Conservation (phyloP, 2,329 filamentous ascomycete species). For the Penicillium sp. region DNA sequence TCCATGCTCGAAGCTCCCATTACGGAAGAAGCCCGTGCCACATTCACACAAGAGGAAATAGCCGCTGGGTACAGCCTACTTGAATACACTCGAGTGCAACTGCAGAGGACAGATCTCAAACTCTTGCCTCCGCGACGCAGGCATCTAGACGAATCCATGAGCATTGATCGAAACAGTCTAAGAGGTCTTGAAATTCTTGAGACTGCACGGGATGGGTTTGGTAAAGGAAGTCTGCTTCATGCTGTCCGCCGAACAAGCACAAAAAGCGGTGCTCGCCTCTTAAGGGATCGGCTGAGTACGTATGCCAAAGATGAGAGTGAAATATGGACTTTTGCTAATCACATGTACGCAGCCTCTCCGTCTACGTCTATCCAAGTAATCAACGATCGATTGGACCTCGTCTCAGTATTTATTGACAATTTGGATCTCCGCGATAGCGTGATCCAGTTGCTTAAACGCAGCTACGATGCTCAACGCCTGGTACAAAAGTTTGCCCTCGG, state of each 20-base stretch:
- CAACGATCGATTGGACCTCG: slow-evolving; percentile 76
- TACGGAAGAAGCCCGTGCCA: slow-evolving; percentile 52
- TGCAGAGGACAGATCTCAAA: slow-evolving; percentile 77
- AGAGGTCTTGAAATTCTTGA: slow-evolving; percentile 84
- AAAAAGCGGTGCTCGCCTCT: slow-evolving; percentile 81
- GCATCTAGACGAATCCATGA: slow-evolving; percentile 76
- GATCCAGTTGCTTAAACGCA: slow-evolving; percentile 68
- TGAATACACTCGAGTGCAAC: slow-evolving; percentile 77
- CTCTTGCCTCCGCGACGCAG: slow-evolving; percentile 80
- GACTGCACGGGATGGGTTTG: slow-evolving; percentile 78
- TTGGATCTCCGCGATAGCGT: slow-evolving; percentile 71
- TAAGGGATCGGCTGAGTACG: slow-evolving; percentile 80
- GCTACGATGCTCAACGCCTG: slow-evolving; percentile 83
- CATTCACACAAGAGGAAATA: slow-evolving; percentile 71
- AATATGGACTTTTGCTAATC: slow-evolving; percentile 18
- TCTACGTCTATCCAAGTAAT: slow-evolving; percentile 85
- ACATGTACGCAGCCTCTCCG: slow-evolving; percentile 62
- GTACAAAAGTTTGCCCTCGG: slow-evolving; percentile 94
- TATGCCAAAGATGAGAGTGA: not conserved
- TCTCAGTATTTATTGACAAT: slow-evolving; percentile 71
- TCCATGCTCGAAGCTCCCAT: slow-evolving; percentile 77
- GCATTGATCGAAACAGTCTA: slow-evolving; percentile 89
- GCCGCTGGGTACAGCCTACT: slow-evolving; percentile 79
- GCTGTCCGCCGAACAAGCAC: slow-evolving; percentile 88
- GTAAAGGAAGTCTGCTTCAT: slow-evolving; percentile 84